Base-by-base conservation (phyloP, 148 eudicot genomes). In the Fagopyrum tataricum region DNA sequence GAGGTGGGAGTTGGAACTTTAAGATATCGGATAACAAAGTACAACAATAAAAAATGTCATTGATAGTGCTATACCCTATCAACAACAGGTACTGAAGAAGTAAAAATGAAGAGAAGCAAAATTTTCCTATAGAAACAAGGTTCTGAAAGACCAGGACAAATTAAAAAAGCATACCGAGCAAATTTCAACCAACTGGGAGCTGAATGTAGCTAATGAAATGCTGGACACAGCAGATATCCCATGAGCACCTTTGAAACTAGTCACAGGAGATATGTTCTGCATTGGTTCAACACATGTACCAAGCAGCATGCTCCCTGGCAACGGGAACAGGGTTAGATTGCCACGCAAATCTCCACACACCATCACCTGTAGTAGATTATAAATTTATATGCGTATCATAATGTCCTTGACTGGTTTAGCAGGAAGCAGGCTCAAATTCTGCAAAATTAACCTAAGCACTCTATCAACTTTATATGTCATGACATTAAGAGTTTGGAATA, bases 311-410 rank as follows among this genome's bases (percentile, higher is more conserved):
- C 76, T 76, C 83, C 85, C 82, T 71, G 79, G 56, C 74, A 92
- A 78, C 58, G 94, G 91, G 78, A 90, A 95, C 72, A 92, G 49
- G 41, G 90, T 69, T 80, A 95, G 81, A 85, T 95, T 95, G 72
- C 99, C 99, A 78, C 96, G 97, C 72, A 95, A 80, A 80, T 95
- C 99, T 75, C 99, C 99, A 77, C 99, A 95, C 20, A 88, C 82
- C 49, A 95, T 76, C 58, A 92, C 88, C 98, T 93, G 88, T 72
- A 82, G 71, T 72, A 42, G 67, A 21, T 31, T 5, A 64, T 37
- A 39, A 10, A 59, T n/a, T n/a, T n/a, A n/a, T n/a, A n/a, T n/a
- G 10, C 12, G 12, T 64, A 64, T 21, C 18, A 31, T 62, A 64
- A 5, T 15, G 15, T 9, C 26, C 13, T 71, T 23, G 73, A 18